Conservation (phyloP, 2,329 filamentous ascomycete genomes). For the Trichoderma semiorbis region DNA sequence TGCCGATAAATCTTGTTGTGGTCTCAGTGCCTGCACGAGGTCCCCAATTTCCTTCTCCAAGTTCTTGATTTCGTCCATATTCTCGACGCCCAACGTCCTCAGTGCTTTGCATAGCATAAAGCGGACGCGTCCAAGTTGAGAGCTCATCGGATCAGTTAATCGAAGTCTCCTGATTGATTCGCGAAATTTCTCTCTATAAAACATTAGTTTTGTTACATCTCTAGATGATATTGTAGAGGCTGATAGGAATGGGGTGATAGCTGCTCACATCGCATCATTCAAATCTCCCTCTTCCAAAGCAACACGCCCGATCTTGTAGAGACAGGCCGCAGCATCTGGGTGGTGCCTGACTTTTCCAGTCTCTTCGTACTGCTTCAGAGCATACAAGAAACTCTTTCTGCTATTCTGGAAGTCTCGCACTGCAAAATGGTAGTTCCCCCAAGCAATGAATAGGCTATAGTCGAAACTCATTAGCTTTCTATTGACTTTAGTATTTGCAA, state of each 20-base stretch:
- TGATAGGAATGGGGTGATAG: too few species aligned
- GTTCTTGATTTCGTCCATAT: too few species aligned
- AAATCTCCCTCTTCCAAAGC: background rate
- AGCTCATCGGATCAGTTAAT: background rate
- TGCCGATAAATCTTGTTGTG: background rate
- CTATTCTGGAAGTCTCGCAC: too few species aligned
- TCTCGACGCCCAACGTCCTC: too few species aligned
- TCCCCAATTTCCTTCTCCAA: background rate
- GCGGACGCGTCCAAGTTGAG: background rate
- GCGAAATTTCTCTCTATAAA: background rate
- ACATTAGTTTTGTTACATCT: background rate
- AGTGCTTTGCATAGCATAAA: background rate
- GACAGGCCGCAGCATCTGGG: background rate
- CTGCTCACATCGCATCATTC: background rate
- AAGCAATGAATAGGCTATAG: background rate
- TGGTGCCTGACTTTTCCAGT: background rate
- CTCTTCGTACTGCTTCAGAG: background rate
- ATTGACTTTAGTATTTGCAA: background rate
- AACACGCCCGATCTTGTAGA: background rate
- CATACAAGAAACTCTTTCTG: background rate
- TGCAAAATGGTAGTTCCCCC: too few species aligned
- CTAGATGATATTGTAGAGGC: too few species aligned
- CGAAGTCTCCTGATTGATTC: background rate
- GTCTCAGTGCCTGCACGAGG: background rate
- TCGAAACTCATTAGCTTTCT: background rate